Evolutionary conservation across 2,329 filamentous ascomycete genomes (phyloP), one percentile per base, ranked within the genome.

Genomic region (Cladophialophora bantiana): DNA sequence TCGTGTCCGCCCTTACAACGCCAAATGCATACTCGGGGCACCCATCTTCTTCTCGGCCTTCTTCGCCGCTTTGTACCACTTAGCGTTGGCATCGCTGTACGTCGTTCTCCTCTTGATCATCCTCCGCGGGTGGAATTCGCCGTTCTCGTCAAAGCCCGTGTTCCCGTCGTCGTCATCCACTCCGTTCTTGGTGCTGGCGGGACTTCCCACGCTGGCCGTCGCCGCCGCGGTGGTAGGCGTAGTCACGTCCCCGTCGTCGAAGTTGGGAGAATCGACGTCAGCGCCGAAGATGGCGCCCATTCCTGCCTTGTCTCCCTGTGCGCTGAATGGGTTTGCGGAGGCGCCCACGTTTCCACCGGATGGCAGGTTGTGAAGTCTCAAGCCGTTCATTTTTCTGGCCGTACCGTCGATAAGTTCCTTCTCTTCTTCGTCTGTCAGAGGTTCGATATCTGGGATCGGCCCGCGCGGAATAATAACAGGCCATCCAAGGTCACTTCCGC

Each of bases 21-120:
- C 71, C 36, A 73, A 50, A 64, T 73, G 71, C 60, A 73, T 62
- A 42, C 52, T 59, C 52, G 71, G 70, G n/a, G 68, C 70, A 4
- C 71, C 71, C 12, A 40, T 40, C 59, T 70, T 68, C 64, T 73
- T 73, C 69, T 71, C 71, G 13, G 70, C 71, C 67, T 72, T 72
- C 66, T 71, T 73, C n/a, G 71, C 71, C n/a, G 70, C 71, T 67
- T 73, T 73, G 65, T 72, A 71, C 71, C 71, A 73, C 50, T 71
- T 73, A 40, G 66, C 65, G 62, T 73, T 73, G 50, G 70, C 70
- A 20, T 72, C 69, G 20, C 66, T 62, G 52, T 73, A 68, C 1
- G 70, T 67, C 7, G 70, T 71, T 12, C 67, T 59, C 35, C 64
- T 50, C 61, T 71, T 64, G 45, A 71, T 65, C 35, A 66, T 54